Conservation (phyloP, 345 rosid species). For the Salix udensis region DNA sequence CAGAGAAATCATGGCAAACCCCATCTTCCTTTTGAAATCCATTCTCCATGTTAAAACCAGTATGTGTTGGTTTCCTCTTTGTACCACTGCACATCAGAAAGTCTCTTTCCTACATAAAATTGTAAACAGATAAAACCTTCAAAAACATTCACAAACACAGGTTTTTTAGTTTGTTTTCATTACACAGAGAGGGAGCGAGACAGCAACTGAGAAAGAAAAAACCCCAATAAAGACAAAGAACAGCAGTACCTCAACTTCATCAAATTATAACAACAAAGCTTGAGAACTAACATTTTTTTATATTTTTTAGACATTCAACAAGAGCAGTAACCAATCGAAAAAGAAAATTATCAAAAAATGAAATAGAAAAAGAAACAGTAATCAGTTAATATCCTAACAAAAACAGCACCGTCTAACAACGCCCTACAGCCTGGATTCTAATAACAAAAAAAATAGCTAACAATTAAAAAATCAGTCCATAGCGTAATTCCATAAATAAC, state of each 20-base stretch:
- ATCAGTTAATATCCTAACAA: constrained; percentile 32
- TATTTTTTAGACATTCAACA: constrained; percentile 7
- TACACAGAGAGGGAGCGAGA: background rate
- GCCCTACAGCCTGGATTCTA: background rate
- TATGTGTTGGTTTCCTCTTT: constrained; percentile 28
- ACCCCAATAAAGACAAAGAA: background rate
- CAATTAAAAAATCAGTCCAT: background rate
- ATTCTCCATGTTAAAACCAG: constrained; percentile 18
- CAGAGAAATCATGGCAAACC: constrained; percentile 35
- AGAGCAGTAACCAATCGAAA: constrained; percentile 1
- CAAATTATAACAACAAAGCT: background rate
- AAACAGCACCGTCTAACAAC: constrained; percentile 21
- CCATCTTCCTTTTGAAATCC: constrained; percentile 15
- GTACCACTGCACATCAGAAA: constrained; percentile 44
- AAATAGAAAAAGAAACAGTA: constrained; percentile 22
- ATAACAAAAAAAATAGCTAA: background rate
- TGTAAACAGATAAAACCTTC: constrained; percentile 6
- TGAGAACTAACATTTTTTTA: background rate
- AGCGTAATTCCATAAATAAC: background rate
- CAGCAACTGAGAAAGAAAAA: background rate
- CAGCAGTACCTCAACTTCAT: background rate
- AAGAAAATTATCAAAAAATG: constrained; percentile 11
- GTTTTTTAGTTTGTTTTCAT: background rate
- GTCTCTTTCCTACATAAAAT: constrained; percentile 21
- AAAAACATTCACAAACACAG: constrained; percentile 22